A percentile compares a stretch with the other conserved stretches of the same genome.
Evolutionary conservation across 257 asterid species (phyloP).

Genomic region (Cinchona pubescens): DNA sequence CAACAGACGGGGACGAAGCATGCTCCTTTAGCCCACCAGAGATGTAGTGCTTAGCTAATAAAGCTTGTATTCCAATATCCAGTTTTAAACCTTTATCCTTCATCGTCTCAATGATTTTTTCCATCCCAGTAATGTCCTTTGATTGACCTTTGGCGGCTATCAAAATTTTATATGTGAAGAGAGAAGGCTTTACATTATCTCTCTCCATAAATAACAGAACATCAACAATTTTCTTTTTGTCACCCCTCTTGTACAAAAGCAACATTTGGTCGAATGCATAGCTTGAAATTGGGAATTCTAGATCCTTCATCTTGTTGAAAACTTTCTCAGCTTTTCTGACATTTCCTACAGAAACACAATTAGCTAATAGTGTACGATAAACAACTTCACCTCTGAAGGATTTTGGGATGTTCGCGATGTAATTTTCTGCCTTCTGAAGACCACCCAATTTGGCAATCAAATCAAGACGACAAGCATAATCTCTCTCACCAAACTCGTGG

Average conservation of each 20-base stretch:
- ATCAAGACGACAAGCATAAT: constrained; percentile 58
- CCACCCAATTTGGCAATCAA: constrained; percentile 70
- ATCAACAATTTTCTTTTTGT: constrained; percentile 60
- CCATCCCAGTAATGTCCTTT: constrained; percentile 69
- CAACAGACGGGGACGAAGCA: constrained; percentile 53
- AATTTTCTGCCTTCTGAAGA: constrained; percentile 49
- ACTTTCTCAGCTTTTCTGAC: constrained; percentile 55
- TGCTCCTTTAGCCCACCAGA: constrained; percentile 48
- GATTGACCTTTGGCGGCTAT: constrained; percentile 55
- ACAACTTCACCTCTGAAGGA: constrained; percentile 54
- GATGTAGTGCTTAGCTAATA: constrained; percentile 48
- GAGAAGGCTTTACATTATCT: constrained; percentile 51
- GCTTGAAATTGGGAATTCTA: constrained; percentile 44
- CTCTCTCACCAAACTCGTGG: constrained; percentile 42
- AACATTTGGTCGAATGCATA: constrained; percentile 66
- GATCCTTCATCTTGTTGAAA: constrained; percentile 63
- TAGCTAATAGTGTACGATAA: constrained; percentile 66
- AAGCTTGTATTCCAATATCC: constrained; percentile 24
- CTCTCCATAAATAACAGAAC: constrained; percentile 68
- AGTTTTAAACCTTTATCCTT: constrained; percentile 54
- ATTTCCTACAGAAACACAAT: constrained; percentile 34
- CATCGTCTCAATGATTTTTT: constrained; percentile 62
- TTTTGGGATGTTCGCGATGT: constrained; percentile 49
- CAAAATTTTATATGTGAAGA: constrained; percentile 55
- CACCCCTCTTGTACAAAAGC: constrained; percentile 54